Evolutionary conservation across 1,284 basidiomycete species (phyloP), one percentile per base, ranked within the genome.

Genomic region (Sporisorium reilianum): DNA sequence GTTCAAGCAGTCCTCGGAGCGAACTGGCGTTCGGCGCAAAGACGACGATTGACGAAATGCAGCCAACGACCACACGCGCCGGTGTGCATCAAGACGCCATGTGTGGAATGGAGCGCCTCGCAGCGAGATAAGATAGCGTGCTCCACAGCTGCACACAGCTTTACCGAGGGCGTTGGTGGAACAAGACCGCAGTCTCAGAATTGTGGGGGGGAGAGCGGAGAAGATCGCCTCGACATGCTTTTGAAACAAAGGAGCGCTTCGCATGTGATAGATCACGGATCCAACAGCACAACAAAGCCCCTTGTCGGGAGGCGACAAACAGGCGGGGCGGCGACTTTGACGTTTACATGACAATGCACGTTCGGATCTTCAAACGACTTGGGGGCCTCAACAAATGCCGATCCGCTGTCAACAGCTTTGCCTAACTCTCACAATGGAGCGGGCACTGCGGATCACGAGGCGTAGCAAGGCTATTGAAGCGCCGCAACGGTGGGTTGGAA

Each of bases 391-490:
- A 41, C 38, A 41, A 20, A 41, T 8, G n/a, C 38, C 2, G 36
- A 38, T 2, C 5, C 36, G 16, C 36, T 18, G 16, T 4, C 36
- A 38, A 4, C 36, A n/a, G 4, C 36, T 38, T 38, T 18, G n/a
- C n/a, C n/a, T n/a, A n/a, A n/a, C n/a, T n/a, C n/a, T n/a, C n/a
- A 34, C 32, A 34, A 23, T 44, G 41, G 22, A 23, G 7, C 41
- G 10, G 20, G n/a, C 10, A 28, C n/a, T 48, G 9, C n/a, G 46
- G 14, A 30, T 30, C 4, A 48, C 5, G 6, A 20, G 44, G 46
- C 28, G n/a, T 48, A 48, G 46, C 20, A 30, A 30, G 16, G 26
- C n/a, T 12, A 30, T 48, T 20, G 26, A 48, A 48, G 26, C 46
- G 30, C 28, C 46, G 26, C 46, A 30, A 20, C 10, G 26, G 28